Percentiles rank a stretch among this genome's conserved stretches.
Conservation (phyloP, 768 basidiomycete species). For the Auricularia cornea region DNA sequence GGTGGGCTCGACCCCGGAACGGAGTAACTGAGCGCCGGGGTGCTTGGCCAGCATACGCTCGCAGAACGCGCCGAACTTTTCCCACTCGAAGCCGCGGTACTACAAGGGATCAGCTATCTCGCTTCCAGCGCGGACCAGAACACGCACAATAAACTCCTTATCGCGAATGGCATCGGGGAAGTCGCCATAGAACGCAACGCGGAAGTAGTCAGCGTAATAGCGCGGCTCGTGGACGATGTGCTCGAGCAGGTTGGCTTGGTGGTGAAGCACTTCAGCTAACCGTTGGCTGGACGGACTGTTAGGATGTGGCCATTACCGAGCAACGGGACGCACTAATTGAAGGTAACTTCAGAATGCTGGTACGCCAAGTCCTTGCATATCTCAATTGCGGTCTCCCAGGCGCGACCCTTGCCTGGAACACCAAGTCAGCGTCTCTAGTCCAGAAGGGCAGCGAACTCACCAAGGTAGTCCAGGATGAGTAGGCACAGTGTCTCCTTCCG, state of each 20-base stretch:
- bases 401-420: constrained; percentile 77
- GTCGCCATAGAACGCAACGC: constrained; percentile 88
- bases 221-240: constrained; percentile 77
- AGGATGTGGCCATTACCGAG: constrained; percentile 5
- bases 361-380: constrained; percentile 86
- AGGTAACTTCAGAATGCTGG: constrained; percentile 84
- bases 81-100: constrained; percentile 95
- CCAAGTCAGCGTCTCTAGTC: background rate
- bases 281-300: constrained; percentile 43
- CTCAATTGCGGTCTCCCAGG: constrained; percentile 92
- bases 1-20: constrained; percentile 63
- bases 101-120: constrained; percentile 19
- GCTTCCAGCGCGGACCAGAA: background rate
- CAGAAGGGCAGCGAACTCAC: constrained; percentile 30
- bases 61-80: constrained; percentile 83
- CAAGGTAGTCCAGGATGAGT: constrained; percentile 88
- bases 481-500: constrained; percentile 89
- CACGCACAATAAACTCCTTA: constrained; percentile 82
- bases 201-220: constrained; percentile 88
- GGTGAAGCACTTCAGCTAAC: constrained; percentile 75
- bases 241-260: constrained; percentile 81
- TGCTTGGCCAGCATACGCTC: constrained; percentile 90
- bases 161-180: constrained; percentile 79
- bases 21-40: constrained; percentile 73
- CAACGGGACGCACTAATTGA: constrained; percentile 63